Percentiles rank a stretch among this genome's conserved stretches.
Evolutionary conservation across 1,284 basidiomycete species (phyloP).

Genomic region (Leccinum colubrinum): DNA sequence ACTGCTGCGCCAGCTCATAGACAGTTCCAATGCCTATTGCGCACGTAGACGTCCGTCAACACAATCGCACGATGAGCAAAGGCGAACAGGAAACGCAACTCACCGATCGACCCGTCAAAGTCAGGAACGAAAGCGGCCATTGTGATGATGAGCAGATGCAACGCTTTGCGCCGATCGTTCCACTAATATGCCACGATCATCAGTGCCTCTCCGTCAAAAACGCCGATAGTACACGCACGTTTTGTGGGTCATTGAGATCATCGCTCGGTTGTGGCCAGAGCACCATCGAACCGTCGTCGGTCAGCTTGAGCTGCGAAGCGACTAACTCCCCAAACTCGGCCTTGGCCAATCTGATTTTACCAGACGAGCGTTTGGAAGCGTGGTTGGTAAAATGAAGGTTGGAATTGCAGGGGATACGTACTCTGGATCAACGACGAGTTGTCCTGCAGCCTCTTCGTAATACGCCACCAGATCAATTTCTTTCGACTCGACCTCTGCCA

Average conservation of each 20-base stretch:
- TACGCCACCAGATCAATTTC: constrained; percentile 46
- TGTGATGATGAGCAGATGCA: constrained; percentile 49
- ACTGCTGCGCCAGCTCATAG: constrained; percentile 50
- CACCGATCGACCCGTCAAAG: constrained; percentile 52
- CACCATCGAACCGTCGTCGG: constrained; percentile 45
- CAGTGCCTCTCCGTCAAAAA: neutral
- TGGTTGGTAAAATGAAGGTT: neutral
- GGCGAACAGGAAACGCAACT: neutral
- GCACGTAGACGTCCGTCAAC: neutral
- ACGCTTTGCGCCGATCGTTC: constrained; percentile 41
- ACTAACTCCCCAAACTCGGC: constrained; percentile 48
- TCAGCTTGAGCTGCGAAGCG: constrained; percentile 47
- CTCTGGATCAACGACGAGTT: constrained; percentile 61
- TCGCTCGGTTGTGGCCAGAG: constrained; percentile 58
- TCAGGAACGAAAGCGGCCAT: constrained; percentile 53
- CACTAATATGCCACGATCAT: constrained; percentile 32
- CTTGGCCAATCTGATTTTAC: constrained; percentile 45
- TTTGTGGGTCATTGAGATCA: constrained; percentile 54
- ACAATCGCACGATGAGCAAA: neutral
- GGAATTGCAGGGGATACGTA: constrained; percentile 26
- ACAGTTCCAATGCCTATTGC: constrained; percentile 47
- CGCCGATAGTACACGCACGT: constrained; percentile 32
- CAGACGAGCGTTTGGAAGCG: neutral
- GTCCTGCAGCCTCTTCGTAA: constrained; percentile 57
- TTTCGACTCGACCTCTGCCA: neutral